A percentile compares a stretch with the other conserved stretches of the same genome.
Evolutionary conservation across 352 stramenopile genomes (phyloP).

Genomic region (Blastocystis sp.): DNA sequence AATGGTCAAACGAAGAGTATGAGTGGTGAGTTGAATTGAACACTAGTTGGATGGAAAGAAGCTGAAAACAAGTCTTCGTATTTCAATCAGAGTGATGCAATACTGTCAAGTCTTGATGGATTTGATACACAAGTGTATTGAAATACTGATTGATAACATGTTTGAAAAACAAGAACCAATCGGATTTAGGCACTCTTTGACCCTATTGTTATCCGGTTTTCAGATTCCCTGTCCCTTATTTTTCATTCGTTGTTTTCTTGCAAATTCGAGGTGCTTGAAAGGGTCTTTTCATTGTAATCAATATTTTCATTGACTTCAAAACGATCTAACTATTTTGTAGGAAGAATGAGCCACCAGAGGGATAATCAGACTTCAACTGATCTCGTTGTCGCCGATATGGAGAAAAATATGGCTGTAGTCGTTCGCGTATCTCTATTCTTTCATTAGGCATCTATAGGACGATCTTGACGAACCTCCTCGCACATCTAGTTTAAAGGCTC

Average conservation of each 20-base stretch:
- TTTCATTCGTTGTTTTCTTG: too few relatives aligned
- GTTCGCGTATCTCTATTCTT: not conserved
- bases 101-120: not conserved
- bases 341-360: not conserved
- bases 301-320: not conserved
- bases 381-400: slow-evolving; percentile 53
- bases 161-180: too few relatives aligned
- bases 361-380: slow-evolving; percentile 23
- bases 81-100: not conserved
- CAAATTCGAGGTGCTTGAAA: too few relatives aligned
- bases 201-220: too few relatives aligned
- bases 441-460: slow-evolving; percentile 7
- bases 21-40: not conserved
- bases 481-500: slow-evolving; percentile 54
- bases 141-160: not conserved
- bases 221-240: too few relatives aligned
- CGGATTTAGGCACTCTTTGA: too few relatives aligned
- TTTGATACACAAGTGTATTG: not conserved
- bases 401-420: slow-evolving; percentile 59
- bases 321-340: not conserved
- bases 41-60: not conserved
- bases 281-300: too few relatives aligned
- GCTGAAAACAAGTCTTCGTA: not conserved
- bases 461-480: slow-evolving; percentile 53
- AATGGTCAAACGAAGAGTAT: slow-evolving; percentile 57